phyloP scores from a whole-genome alignment of 1,139 yeast species.

The Diutina neorugosa region DNA sequence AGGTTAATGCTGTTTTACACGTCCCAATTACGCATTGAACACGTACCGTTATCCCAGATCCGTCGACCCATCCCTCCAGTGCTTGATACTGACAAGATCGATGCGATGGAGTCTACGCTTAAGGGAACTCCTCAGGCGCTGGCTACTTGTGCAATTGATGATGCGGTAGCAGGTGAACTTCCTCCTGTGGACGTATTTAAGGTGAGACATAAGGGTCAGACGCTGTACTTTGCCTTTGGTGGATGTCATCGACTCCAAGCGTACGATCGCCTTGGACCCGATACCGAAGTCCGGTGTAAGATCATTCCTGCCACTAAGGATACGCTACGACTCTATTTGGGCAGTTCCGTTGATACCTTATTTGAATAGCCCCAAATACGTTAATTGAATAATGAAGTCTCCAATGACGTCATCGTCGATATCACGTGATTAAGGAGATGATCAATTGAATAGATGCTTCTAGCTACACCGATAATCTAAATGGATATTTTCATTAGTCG shows the following conservation, averaged over 20 bases:
- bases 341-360: constrained; percentile 50
- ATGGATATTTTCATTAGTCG: not conserved
- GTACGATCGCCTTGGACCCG: constrained; percentile 33
- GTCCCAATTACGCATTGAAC: constrained; percentile 14
- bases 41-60: constrained; percentile 53
- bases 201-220: constrained; percentile 49
- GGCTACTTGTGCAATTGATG: constrained; percentile 45
- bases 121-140: constrained; percentile 54
- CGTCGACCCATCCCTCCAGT: constrained; percentile 80
- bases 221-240: constrained; percentile 68
- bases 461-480: too few relatives aligned
- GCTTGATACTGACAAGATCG: constrained; percentile 56
- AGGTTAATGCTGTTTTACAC: constrained; percentile 3
- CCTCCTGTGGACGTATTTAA: constrained; percentile 70
- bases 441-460: too few relatives aligned
- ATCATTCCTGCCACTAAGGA: constrained; percentile 56
- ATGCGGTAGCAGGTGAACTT: constrained; percentile 48
- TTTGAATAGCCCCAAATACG: constrained; percentile 14
- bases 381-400: not conserved
- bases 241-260: constrained; percentile 82
- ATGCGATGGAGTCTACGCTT: constrained; percentile 67
- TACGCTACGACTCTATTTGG: constrained; percentile 50
- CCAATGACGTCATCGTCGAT: too few relatives aligned
- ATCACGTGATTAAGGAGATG: too few relatives aligned
- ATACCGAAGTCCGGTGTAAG: constrained; percentile 45